Percentiles rank a stretch among this genome's conserved stretches.
phyloP scores from a whole-genome alignment of 1,284 basidiomycete genomes.

The Xerocomus amazonicus region DNA sequence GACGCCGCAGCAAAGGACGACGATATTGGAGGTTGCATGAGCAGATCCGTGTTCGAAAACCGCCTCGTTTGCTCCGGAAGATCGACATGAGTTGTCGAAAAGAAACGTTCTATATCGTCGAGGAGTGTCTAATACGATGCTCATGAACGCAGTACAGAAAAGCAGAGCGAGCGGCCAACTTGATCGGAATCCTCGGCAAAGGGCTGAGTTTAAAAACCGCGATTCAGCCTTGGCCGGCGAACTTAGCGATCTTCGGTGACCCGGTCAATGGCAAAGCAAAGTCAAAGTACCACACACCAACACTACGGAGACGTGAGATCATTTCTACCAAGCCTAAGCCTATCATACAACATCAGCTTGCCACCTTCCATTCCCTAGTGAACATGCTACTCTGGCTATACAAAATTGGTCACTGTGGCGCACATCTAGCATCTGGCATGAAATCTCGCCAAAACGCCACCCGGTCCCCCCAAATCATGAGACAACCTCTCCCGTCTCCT shows the following conservation, averaged over 20 bases:
- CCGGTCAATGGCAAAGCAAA: too few relatives aligned
- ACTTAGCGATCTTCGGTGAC: background rate
- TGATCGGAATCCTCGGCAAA: constrained; percentile 21
- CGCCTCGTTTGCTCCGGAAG: background rate
- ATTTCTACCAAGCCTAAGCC: constrained; percentile 7
- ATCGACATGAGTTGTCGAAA: background rate
- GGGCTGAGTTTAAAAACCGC: constrained; percentile 21
- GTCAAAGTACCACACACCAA: background rate
- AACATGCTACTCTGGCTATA: constrained; percentile 1
- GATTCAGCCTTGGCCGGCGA: constrained; percentile 17
- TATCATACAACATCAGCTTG: background rate
- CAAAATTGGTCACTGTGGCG: constrained; percentile 18
- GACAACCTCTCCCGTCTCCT: constrained; percentile 4
- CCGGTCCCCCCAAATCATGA: background rate
- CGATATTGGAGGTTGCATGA: constrained; percentile 1
- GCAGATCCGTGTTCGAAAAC: background rate
- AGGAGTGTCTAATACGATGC: too few relatives aligned
- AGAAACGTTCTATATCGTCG: too few relatives aligned
- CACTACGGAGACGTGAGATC: constrained; percentile 10
- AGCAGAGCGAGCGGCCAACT: constrained; percentile 9
- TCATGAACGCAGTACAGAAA: too few relatives aligned
- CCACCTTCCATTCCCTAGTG: constrained; percentile 12
- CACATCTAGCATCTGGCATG: constrained; percentile 3
- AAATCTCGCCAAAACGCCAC: constrained; percentile 21
- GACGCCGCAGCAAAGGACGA: constrained; percentile 21